A percentile compares a stretch with the other conserved stretches of the same genome.
Evolutionary conservation across 768 basidiomycete genomes (phyloP).

Genomic region (Pleurotus tuber-regium): DNA sequence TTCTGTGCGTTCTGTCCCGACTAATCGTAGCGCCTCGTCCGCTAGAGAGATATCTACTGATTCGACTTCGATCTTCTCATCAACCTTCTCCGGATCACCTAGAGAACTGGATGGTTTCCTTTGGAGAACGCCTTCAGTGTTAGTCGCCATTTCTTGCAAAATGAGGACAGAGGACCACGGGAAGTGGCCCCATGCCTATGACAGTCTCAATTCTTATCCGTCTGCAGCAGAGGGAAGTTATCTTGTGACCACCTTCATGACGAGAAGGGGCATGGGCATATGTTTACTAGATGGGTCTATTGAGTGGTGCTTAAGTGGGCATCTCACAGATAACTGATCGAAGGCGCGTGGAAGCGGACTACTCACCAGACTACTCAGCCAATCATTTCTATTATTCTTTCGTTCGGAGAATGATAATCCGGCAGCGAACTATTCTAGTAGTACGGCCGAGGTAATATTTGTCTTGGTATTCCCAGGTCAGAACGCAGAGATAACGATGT

Average conservation of each 20-base stretch:
- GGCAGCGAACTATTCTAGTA: no score
- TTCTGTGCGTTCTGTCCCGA: constrained; percentile 47
- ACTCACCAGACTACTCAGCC: neutral
- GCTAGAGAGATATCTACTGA: constrained; percentile 38
- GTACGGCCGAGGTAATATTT: no score
- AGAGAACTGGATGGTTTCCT: constrained; percentile 8
- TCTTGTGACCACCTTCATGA: neutral
- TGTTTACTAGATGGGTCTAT: constrained; percentile 9
- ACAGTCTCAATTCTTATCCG: neutral
- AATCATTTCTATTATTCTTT: no score
- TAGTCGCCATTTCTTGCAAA: constrained; percentile 1
- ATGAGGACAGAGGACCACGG: neutral
- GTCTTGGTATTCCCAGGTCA: no score
- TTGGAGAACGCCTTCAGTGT: constrained; percentile 5
- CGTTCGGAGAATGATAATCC: no score
- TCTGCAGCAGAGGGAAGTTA: neutral
- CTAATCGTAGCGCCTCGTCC: constrained; percentile 61
- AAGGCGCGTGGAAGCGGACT: neutral
- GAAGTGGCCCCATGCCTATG: neutral
- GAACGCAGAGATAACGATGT: no score
- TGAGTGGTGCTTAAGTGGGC: constrained; percentile 2
- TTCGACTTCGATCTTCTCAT: constrained; percentile 30
- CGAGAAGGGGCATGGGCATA: neutral
- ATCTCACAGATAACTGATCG: constrained; percentile 5
- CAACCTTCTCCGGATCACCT: constrained; percentile 14